A percentile compares a stretch with the other conserved stretches of the same genome.
phyloP scores from a whole-genome alignment of 2,329 filamentous ascomycete species.

The Stachybotrys elegans region DNA sequence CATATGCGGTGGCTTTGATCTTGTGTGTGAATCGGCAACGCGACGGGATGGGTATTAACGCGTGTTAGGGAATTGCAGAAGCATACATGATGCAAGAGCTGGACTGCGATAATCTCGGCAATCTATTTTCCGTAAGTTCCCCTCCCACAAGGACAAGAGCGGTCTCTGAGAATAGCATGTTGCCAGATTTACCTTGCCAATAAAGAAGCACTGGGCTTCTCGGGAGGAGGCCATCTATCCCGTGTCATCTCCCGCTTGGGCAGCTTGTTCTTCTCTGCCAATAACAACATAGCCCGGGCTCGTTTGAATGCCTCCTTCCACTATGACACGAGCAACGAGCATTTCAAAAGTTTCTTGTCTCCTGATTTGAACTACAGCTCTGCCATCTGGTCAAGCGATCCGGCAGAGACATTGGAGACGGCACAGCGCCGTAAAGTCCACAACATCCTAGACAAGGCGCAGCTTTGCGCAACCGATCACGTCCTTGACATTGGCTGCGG shows the following conservation, averaged over 20 bases:
- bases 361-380: conserved; percentile 12
- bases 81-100: conserved; percentile 10
- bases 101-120: conserved; percentile 7
- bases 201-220: neutral
- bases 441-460: conserved; percentile 60
- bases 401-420: conserved; percentile 55
- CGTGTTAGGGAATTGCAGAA: conserved; percentile 10
- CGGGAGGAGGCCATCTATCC: conserved; percentile 4
- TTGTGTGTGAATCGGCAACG: conserved; percentile 3
- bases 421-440: conserved; percentile 65
- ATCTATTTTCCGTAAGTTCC: conserved; percentile 6
- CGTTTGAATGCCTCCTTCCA: conserved; percentile 8
- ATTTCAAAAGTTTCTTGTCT: conserved; percentile 9
- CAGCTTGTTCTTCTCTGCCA: neutral
- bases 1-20: conserved; percentile 7
- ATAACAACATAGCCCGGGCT: conserved; percentile 4
- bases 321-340: conserved; percentile 10
- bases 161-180: neutral
- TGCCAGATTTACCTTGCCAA: conserved; percentile 8
- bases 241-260: conserved; percentile 3
- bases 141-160: neutral
- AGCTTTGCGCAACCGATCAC: conserved; percentile 59
- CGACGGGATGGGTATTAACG: neutral
- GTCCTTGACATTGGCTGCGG: conserved; percentile 72
- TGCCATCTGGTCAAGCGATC: conserved; percentile 8